Evolutionary conservation across 306 rosid species (phyloP).

Genomic region (Fagus sylvatica): DNA sequence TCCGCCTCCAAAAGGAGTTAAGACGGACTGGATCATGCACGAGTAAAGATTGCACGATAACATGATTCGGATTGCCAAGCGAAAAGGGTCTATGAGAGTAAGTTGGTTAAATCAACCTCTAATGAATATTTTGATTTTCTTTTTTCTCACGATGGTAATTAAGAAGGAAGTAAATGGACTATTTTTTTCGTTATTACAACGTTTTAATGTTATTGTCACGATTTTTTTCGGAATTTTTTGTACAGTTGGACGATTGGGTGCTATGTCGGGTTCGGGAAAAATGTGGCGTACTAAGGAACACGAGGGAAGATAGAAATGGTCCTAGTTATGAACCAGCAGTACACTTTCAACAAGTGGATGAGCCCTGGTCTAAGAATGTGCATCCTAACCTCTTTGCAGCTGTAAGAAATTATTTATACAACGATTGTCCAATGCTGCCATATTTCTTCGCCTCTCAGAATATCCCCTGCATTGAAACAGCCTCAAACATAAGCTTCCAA

Average conservation of each 20-base stretch:
- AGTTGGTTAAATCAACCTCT: slow-evolving; percentile 23
- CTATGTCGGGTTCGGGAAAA: slow-evolving; percentile 61
- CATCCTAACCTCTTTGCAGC: slow-evolving; percentile 39
- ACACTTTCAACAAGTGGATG: slow-evolving; percentile 31
- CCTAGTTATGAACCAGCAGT: slow-evolving; percentile 31
- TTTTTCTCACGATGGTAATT: not conserved
- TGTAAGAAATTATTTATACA: slow-evolving; percentile 33
- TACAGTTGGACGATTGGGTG: slow-evolving; percentile 81
- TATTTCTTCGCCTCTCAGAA: slow-evolving; percentile 50
- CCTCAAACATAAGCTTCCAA: slow-evolving; percentile 38
- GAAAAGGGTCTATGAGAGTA: slow-evolving; percentile 66
- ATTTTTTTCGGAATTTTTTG: not conserved
- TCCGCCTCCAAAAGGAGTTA: slow-evolving; percentile 68
- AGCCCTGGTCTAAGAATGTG: slow-evolving; percentile 14
- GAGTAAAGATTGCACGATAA: slow-evolving; percentile 70
- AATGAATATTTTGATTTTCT: not conserved
- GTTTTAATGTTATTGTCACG: too few species aligned
- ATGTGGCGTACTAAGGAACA: slow-evolving; percentile 34
- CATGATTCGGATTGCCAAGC: slow-evolving; percentile 36
- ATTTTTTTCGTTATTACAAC: too few species aligned
- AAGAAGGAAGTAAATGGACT: too few species aligned
- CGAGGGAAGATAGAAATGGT: slow-evolving; percentile 43
- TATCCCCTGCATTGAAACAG: slow-evolving; percentile 27
- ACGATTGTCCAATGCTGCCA: slow-evolving; percentile 65
- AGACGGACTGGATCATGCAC: slow-evolving; percentile 80